Conservation (phyloP, 306 rosid species). For the Purshia tridentata region DNA sequence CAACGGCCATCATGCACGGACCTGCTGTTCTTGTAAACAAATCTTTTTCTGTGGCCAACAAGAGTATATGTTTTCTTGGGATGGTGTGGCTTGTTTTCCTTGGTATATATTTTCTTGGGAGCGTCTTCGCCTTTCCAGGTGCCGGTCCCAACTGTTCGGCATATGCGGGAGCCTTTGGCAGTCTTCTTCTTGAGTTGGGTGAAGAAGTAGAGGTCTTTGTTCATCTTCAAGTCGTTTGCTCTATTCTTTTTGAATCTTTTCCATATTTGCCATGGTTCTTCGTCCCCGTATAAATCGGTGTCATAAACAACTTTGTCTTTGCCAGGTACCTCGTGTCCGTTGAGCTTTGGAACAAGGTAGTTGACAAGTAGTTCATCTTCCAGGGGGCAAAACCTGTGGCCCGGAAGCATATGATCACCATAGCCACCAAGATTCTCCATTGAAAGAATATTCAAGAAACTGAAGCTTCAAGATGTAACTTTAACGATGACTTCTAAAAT, state of each 20-base stretch:
- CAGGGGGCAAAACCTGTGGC: constrained; percentile 1
- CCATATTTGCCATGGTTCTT: constrained; percentile 14
- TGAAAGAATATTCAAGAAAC: no score
- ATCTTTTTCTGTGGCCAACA: background rate
- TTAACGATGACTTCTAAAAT: no score
- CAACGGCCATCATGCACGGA: background rate
- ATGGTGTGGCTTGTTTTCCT: no score
- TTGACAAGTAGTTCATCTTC: constrained; percentile 1
- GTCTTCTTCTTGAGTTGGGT: background rate
- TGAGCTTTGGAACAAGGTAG: constrained; percentile 2
- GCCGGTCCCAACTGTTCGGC: background rate
- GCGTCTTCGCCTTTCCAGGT: background rate
- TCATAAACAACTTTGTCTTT: background rate
- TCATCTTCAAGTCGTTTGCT: background rate
- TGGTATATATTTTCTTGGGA: background rate
- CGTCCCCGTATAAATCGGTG: background rate
- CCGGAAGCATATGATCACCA: background rate
- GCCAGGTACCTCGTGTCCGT: background rate
- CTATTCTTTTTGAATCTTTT: background rate
- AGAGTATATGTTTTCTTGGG: no score
- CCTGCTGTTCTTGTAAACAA: background rate
- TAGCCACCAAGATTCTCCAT: no score
- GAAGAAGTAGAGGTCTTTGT: background rate
- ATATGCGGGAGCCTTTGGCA: background rate
- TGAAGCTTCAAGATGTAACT: no score